A percentile compares a stretch with the other conserved stretches of the same genome.
phyloP scores from a whole-genome alignment of 768 basidiomycete genomes.

The Tremella fuciformis region DNA sequence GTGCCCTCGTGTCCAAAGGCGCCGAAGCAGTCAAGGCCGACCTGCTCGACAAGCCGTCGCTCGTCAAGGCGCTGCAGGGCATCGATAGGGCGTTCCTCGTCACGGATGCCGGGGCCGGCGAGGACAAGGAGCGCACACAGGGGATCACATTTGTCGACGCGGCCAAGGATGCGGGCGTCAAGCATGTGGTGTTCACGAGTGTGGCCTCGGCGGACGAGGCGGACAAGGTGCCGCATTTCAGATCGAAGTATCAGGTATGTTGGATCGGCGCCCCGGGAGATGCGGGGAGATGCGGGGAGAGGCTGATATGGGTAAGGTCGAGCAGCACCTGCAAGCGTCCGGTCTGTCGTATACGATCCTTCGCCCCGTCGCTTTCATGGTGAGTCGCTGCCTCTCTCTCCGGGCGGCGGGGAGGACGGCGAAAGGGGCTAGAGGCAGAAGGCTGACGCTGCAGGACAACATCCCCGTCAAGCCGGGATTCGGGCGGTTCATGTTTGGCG shows the following conservation, averaged over 20 bases:
- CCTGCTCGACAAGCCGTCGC: conserved; percentile 13
- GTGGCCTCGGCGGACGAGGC: conserved; percentile 32
- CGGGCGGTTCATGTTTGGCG: conserved; percentile 22
- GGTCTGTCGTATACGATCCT: conserved; percentile 53
- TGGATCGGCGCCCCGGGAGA: conserved; percentile 37
- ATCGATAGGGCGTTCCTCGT: conserved; percentile 38
- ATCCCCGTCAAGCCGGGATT: conserved; percentile 23
- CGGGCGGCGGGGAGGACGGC: too few relatives aligned
- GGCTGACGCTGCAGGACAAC: too few relatives aligned
- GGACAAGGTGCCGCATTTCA: conserved; percentile 40
- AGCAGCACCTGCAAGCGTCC: conserved; percentile 53
- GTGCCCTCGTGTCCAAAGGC: conserved; percentile 20
- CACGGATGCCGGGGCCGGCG: conserved; percentile 17
- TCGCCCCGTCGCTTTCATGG: conserved; percentile 42
- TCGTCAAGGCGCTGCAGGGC: conserved; percentile 29
- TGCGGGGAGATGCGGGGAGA: conserved; percentile 7
- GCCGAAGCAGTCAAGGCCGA: conserved; percentile 34
- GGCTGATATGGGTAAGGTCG: conserved; percentile 34
- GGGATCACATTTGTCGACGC: conserved; percentile 51
- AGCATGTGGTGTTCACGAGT: conserved; percentile 52
- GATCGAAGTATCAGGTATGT: conserved; percentile 38
- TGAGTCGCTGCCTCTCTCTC: too few relatives aligned
- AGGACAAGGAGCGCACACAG: conserved; percentile 45
- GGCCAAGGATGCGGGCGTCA: conserved; percentile 48
- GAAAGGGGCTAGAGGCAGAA: too few relatives aligned